Evolutionary conservation across 108 stramenopile species (phyloP), one percentile per base, ranked within the genome.

Genomic region (Cyclotella choctawhatcheeana): DNA sequence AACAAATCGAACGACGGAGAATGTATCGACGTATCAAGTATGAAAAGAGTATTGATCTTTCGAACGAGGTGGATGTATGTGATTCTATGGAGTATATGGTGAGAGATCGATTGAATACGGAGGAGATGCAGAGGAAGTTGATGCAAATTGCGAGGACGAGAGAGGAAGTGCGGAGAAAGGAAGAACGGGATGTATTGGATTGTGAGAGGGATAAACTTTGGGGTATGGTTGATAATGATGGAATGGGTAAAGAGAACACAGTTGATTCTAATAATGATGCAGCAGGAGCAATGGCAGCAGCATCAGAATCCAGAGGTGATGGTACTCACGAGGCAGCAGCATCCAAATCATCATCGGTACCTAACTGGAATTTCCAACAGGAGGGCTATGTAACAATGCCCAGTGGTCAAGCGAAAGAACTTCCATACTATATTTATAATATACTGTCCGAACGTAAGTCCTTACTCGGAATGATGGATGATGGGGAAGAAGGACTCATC

Each of bases 361-460:
- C 29, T 40, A 63, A 67, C 16, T 76, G 74, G 74, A 68, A 76
- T 55, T 76, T 68, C 50, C 52, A 54, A 24, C 44, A 67, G 0
- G 44, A 73, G 24, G 78, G 78, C n/a, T 73, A 67, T 30, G 61
- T 63, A 1, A 63, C 66, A 37, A 68, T 79, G 67, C 71, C 67
- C 4, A 4, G 12, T 1, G 45, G 14, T 35, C 32, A 73, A 45
- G 71, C 71, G 0, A 51, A 54, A 27, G 44, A 68, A 27, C 67
- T 79, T 24, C 71, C 78, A 20, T 79, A 56, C 56, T 79, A 68
- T 40, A 35, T 79, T 45, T 62, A 68, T 45, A 30, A 56, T 32
- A 67, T 62, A 33, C 27, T 66, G 13, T 60, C 29, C n/a, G n/a
- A n/a, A n/a, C n/a, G n/a, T n/a, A n/a, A n/a, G n/a, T n/a, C n/a